These are phyloP conservation scores for Gynochthodes officinalis DNA, from an alignment of 257 asterid species.

Conservation along the genomic window DNA sequence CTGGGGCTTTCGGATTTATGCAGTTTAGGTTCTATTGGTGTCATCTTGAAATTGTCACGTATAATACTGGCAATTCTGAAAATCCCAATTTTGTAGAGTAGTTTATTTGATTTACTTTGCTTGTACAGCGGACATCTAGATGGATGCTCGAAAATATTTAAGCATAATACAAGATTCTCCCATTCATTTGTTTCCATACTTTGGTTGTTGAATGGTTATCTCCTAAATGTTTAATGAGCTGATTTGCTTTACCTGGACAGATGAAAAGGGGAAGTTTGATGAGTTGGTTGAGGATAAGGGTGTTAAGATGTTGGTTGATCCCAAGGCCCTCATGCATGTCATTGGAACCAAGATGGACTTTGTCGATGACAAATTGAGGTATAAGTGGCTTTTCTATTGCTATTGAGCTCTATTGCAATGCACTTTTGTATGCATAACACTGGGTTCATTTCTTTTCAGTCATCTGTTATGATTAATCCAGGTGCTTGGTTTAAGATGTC, in stretches of 20 bases:
- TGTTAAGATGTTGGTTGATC: slow-evolving; percentile 42
- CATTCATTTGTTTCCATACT: neutral
- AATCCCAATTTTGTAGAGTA: neutral
- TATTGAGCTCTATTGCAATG: neutral
- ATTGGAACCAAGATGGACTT: slow-evolving; percentile 44
- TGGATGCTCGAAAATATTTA: too few species aligned
- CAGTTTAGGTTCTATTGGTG: neutral
- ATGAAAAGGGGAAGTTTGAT: slow-evolving; percentile 88
- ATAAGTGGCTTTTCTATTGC: neutral
- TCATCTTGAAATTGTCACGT: neutral
- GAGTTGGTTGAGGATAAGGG: slow-evolving; percentile 42
- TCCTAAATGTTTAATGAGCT: slow-evolving; percentile 3
- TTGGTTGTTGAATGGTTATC: neutral
- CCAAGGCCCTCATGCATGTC: slow-evolving; percentile 43
- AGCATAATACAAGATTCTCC: neutral
- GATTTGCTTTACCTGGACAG: slow-evolving; percentile 34
- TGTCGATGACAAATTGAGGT: slow-evolving; percentile 52
- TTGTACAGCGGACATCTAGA: too few species aligned
- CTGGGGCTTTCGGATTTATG: neutral
- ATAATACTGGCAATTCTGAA: neutral
- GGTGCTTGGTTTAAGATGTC: neutral
- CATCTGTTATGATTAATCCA: neutral
- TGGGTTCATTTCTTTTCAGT: neutral
- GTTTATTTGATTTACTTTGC: neutral
- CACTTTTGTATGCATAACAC: neutral